A percentile compares a stretch with the other conserved stretches of the same genome.
Evolutionary conservation across 805 yeast genomes (phyloP).

Genomic region (Candida wancherniae): DNA sequence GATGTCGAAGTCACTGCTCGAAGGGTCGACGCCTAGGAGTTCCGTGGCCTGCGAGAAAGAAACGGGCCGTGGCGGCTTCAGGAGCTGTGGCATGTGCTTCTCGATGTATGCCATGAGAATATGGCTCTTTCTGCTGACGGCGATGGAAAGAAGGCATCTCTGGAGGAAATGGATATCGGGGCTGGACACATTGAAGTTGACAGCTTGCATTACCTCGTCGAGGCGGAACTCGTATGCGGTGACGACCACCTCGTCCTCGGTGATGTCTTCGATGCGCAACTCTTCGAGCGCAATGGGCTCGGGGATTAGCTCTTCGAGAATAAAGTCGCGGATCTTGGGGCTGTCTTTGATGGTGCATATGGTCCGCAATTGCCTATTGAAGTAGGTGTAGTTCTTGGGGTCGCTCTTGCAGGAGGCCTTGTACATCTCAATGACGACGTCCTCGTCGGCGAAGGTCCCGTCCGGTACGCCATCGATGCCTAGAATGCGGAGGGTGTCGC

Average conservation of each 20-base stretch:
- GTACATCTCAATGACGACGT: constrained; percentile 32
- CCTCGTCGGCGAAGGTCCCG: constrained; percentile 26
- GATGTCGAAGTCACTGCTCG: constrained; percentile 54
- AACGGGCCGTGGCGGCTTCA: constrained; percentile 17
- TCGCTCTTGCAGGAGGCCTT: constrained; percentile 26
- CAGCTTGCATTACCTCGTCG: constrained; percentile 42
- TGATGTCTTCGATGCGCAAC: constrained; percentile 37
- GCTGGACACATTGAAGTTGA: constrained; percentile 27
- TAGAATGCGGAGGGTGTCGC: constrained; percentile 27
- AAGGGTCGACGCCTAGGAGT: constrained; percentile 44
- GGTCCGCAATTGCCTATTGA: constrained; percentile 24
- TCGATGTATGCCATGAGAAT: constrained; percentile 53
- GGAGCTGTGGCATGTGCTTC: constrained; percentile 32
- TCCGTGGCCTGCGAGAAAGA: constrained; percentile 38
- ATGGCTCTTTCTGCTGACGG: constrained; percentile 52
- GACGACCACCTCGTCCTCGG: constrained; percentile 59
- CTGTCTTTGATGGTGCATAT: constrained; percentile 27
- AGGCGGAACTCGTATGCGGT: constrained; percentile 68
- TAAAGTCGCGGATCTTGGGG: constrained; percentile 16
- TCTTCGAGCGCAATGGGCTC: constrained; percentile 30
- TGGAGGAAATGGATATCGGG: constrained; percentile 38
- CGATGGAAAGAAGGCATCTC: constrained; percentile 60
- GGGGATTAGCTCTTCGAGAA: constrained; percentile 33
- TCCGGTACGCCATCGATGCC: constrained; percentile 22
- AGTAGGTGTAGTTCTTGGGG: constrained; percentile 34